Base-by-base conservation (phyloP, 2,329 filamentous ascomycete genomes). In the Talaromyces marneffei region DNA sequence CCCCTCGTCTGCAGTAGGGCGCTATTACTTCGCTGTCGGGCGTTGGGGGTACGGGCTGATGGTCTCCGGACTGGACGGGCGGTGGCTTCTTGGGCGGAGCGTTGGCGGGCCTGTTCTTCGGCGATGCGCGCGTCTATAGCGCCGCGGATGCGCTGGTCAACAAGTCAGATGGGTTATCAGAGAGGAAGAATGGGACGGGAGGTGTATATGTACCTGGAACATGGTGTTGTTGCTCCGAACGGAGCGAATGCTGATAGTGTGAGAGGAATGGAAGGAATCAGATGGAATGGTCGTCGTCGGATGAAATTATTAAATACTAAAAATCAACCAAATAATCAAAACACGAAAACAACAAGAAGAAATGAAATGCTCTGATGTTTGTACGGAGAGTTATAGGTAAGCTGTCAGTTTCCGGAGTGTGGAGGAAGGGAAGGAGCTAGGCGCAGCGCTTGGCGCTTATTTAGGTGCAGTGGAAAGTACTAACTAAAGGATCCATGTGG, bases 71-170 rank as follows among this genome's bases (percentile, higher is more conserved):
- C 70, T 69, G 61, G 76, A 75, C 80, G 79, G 4, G 80, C 66
- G 55, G 20, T 62, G n/a, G 68, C 71, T 29, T 78, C 73, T 65
- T 80, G 69, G 42, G 78, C 68, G 56, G 80, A 76, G 70, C 84
- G 84, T 72, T 92, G 89, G 62, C 90, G 88, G 62, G 91, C 89
- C 77, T 96, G 91, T 78, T 97, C 92, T 78, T 96, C 91, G 70
- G 91, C 90, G 70, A 97, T 94, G 70, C 88, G 88, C 69, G 87
- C 87, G 74, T 96, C 90, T 74, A 96, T 91, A 63, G 89, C 89
- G 70, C 88, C 90, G 78, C 91, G 90, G 68, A 96, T 81, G 80
- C 90, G 85, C 89, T 94, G 72, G 18, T 18, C 5, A 20, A 25
- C 33, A 35, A 35, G 23, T 61, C 23, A 40, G 12, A 52, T 44